Percentiles rank a stretch among this genome's conserved stretches.
Evolutionary conservation across 2,329 filamentous ascomycete genomes (phyloP).

Genomic region (Beauveria asiatica): DNA sequence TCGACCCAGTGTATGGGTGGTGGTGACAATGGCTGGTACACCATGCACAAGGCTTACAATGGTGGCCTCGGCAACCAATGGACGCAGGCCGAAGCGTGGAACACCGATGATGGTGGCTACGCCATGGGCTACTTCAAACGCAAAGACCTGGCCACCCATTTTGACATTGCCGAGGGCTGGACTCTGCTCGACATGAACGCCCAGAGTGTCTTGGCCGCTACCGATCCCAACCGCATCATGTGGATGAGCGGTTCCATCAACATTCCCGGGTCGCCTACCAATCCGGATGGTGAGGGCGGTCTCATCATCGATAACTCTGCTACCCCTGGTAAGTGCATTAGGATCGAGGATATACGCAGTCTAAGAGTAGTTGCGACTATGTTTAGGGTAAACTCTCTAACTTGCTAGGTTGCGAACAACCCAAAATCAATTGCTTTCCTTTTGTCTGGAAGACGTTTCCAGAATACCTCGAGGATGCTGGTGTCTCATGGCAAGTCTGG

Average conservation of each 20-base stretch:
- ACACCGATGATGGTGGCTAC: constrained; percentile 4
- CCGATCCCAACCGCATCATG: constrained; percentile 38
- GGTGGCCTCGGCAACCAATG: constrained; percentile 41
- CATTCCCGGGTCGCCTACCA: constrained; percentile 30
- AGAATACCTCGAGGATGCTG: constrained; percentile 38
- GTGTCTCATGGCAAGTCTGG: constrained; percentile 41
- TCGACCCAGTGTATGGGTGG: constrained; percentile 45
- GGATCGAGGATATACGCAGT: not conserved
- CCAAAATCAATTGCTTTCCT: constrained; percentile 40
- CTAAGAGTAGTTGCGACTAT: not conserved
- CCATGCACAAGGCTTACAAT: constrained; percentile 43
- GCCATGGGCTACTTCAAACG: constrained; percentile 41
- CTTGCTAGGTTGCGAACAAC: constrained; percentile 26
- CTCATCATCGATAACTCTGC: constrained; percentile 38
- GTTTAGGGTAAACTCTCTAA: not conserved
- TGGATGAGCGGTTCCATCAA: constrained; percentile 37
- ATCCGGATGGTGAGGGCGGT: constrained; percentile 30
- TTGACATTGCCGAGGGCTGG: constrained; percentile 45
- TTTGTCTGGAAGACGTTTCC: constrained; percentile 43
- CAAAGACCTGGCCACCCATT: constrained; percentile 44
- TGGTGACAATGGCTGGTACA: constrained; percentile 41
- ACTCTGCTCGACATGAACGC: constrained; percentile 23
- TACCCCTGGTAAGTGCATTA: constrained; percentile 11
- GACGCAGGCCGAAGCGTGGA: constrained; percentile 21
- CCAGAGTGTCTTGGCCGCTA: constrained; percentile 18